A percentile compares a stretch with the other conserved stretches of the same genome.
Conservation (phyloP, 495 filamentous ascomycete species). For the Entonaema liquescens region DNA sequence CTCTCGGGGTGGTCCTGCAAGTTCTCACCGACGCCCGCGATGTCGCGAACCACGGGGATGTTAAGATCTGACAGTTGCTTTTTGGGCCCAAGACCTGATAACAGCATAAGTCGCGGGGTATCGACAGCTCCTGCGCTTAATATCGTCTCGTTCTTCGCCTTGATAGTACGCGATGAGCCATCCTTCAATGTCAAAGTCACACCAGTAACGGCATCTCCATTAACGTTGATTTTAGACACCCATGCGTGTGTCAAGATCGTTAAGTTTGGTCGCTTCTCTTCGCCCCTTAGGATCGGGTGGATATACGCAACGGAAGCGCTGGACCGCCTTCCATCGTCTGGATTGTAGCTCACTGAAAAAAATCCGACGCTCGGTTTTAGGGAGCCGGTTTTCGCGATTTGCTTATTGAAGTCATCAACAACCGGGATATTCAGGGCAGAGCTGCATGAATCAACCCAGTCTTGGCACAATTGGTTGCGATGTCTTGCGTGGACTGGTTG, state of each 20-base stretch:
- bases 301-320: conserved; percentile 87
- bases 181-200: conserved; percentile 72
- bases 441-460: conserved; percentile 81
- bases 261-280: conserved; percentile 79
- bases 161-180: conserved; percentile 66
- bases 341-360: conserved; percentile 85
- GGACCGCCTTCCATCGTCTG: conserved; percentile 78
- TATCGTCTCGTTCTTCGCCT: conserved; percentile 74
- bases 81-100: conserved; percentile 79
- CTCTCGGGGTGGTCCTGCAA: conserved; percentile 79
- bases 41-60: conserved; percentile 73
- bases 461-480: conserved; percentile 83
- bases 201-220: conserved; percentile 67
- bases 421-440: conserved; percentile 77
- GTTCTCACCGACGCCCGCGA: conserved; percentile 84
- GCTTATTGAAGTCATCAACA: conserved; percentile 81
- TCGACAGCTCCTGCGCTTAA: conserved; percentile 82
- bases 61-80: conserved; percentile 69
- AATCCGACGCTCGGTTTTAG: conserved; percentile 80
- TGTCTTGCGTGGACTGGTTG: conserved; percentile 80
- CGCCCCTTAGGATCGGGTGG: conserved; percentile 79
- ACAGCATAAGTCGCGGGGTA: conserved; percentile 75
- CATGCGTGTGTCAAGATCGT: conserved; percentile 82
- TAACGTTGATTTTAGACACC: conserved; percentile 78
- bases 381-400: conserved; percentile 72